Base-by-base conservation (phyloP, 129 eudicot species). In the Helianthus tuberosus region DNA sequence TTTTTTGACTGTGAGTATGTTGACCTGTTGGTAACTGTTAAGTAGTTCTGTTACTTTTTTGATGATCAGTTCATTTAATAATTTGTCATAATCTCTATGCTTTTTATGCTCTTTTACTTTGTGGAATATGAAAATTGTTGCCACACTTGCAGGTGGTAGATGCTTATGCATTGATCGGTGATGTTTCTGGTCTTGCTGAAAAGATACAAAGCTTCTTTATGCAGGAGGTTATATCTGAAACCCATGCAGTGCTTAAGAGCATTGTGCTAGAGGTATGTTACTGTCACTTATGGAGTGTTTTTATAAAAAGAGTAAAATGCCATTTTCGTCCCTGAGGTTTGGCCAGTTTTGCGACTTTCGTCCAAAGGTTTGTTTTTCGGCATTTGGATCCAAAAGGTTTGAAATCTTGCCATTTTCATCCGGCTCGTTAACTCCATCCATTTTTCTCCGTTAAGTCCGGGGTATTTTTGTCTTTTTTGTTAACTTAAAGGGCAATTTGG, bases 131-230 rank as follows among this genome's bases (percentile, higher is more conserved):
- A 64, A 71, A 52, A 11, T n/a, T 72, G 47, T 70, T 75, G 11
- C 52, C 39, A 36, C 62, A 11, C 63, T 81, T 77, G 66, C 89
- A 95, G 99, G 99, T 91, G 77, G 89, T 95, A 46, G 99, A 95
- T 84, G 97, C 99, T 44, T 95, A 95, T 87, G 99, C 99, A 57
- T 82, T 95, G 36, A 91, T 95, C 69, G 99, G 95, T 69, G 99
- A 95, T 84, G 96, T 95, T 73, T 76, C 99, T 74, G 97, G 97
- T 74, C 96, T 95, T 72, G 96, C 96, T 83, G 97, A 91, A 71
- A 95, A 95, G 80, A 81, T 95, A 44, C 99, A 95, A 72, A 95
- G 99, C 86, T 91, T 91, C 84, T 95, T 91, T 72, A 89, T 95
- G 99, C 99, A 95, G 85, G 97, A 95, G 79, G 97, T 95, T 73